Evolutionary conservation across 23 red algal species (phyloP).

Genomic region (Gracilariopsis chorda): DNA sequence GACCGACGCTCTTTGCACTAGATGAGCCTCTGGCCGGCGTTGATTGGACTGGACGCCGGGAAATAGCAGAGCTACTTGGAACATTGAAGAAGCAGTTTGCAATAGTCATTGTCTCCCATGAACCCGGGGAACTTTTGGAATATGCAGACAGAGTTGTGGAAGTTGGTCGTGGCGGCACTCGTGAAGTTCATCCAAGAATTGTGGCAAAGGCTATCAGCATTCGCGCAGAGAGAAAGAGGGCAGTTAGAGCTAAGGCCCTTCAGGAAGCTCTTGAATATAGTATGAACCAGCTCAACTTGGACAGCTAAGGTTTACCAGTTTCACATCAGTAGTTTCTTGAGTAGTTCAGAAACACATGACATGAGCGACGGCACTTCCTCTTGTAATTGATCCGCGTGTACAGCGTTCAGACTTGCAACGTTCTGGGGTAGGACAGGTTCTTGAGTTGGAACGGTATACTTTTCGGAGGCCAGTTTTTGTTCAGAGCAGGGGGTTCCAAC

Average conservation of each 20-base stretch:
- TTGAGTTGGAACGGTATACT: not conserved
- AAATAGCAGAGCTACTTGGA: conserved; percentile 55
- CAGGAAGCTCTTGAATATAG: conserved; percentile 14
- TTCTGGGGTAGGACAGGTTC: not conserved
- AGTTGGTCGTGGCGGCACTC: conserved; percentile 11
- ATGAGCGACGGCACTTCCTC: no score
- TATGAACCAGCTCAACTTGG: not conserved
- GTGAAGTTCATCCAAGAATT: conserved; percentile 39
- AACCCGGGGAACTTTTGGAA: conserved; percentile 72
- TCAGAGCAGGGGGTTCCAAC: no score
- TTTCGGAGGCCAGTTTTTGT: no score
- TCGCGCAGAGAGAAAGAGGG: conserved; percentile 1
- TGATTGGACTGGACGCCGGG: conserved; percentile 58
- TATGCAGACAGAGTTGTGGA: conserved; percentile 78
- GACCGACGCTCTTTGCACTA: conserved; percentile 54
- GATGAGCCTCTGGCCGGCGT: conserved; percentile 90
- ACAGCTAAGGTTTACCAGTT: not conserved
- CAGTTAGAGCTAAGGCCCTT: not conserved
- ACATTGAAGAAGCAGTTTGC: conserved; percentile 57
- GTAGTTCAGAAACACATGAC: no score
- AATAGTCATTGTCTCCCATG: conserved; percentile 74
- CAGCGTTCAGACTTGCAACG: not conserved
- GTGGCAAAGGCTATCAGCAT: conserved; percentile 3
- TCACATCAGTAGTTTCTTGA: not conserved
- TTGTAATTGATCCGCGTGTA: not conserved